These are phyloP conservation scores for Lippia alba DNA, from an alignment of 305 asterid species.

Conservation along the genomic window DNA sequence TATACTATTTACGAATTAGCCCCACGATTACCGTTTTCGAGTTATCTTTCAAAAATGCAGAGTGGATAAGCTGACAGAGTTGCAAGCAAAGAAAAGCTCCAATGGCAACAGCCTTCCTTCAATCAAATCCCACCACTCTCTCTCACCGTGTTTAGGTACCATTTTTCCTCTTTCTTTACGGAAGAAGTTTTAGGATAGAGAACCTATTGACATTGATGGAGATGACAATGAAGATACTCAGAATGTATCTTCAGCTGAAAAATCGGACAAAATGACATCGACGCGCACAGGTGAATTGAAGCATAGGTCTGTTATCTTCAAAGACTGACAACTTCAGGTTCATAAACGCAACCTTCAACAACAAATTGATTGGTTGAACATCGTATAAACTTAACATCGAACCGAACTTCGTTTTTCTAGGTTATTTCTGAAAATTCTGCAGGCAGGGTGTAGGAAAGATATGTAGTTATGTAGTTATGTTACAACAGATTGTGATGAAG, in stretches of 20 bases:
- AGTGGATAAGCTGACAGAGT: conserved; percentile 51
- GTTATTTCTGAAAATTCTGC: conserved; percentile 36
- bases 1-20: conserved; percentile 24
- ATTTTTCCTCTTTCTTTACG: not conserved
- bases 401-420: conserved; percentile 24
- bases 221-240: conserved; percentile 36
- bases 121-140: conserved; percentile 42
- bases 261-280: conserved; percentile 74
- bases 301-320: conserved; percentile 71
- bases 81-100: conserved; percentile 24
- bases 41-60: conserved; percentile 43
- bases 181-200: conserved; percentile 38
- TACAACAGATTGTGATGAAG: not conserved
- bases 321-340: conserved; percentile 66
- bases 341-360: not conserved
- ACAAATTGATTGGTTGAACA: not conserved
- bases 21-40: conserved; percentile 24
- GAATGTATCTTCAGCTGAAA: conserved; percentile 70
- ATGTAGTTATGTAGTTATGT: no score
- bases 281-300: conserved; percentile 90
- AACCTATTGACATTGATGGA: conserved; percentile 39
- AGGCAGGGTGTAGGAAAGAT: not conserved
- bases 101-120: conserved; percentile 66
- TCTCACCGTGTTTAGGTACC: conserved; percentile 47
- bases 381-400: not conserved